Percentiles rank a stretch among this genome's conserved stretches.
These are phyloP conservation scores for Podochytrium sp. DNA, from an alignment of 192 early-diverging fungal genomes.

Conservation along the genomic window DNA sequence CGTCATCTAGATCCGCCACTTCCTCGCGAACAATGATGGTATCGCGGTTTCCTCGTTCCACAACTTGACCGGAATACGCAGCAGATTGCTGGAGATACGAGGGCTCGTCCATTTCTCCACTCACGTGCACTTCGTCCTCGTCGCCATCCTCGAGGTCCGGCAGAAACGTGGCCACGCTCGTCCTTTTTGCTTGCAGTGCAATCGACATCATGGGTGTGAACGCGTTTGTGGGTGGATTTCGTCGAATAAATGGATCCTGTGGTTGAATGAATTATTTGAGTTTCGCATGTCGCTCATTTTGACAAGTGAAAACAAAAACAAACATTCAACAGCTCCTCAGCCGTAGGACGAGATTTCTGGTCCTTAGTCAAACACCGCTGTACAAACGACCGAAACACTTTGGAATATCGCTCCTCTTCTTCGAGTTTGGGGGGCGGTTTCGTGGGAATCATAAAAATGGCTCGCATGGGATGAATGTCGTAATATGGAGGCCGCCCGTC, in stretches of 20 bases:
- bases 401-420: conserved; percentile 46
- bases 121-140: conserved; percentile 20
- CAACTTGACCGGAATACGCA: background rate
- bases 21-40: background rate
- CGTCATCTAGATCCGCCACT: background rate
- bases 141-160: background rate
- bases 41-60: background rate
- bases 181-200: background rate
- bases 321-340: conserved; percentile 52
- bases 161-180: background rate
- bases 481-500: conserved; percentile 64
- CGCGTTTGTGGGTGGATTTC: conserved; percentile 10
- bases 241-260: conserved; percentile 52
- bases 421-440: conserved; percentile 64
- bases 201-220: conserved; percentile 1
- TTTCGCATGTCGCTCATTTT: background rate
- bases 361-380: conserved; percentile 62
- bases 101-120: background rate
- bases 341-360: conserved; percentile 51
- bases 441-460: conserved; percentile 67
- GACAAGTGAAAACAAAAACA: background rate
- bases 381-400: conserved; percentile 55
- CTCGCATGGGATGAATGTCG: conserved; percentile 66
- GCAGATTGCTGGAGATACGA: background rate
- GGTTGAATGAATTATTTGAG: background rate